These are phyloP conservation scores for Sechiopsis laciniata DNA, from an alignment of 306 rosid species.

Conservation along the genomic window DNA sequence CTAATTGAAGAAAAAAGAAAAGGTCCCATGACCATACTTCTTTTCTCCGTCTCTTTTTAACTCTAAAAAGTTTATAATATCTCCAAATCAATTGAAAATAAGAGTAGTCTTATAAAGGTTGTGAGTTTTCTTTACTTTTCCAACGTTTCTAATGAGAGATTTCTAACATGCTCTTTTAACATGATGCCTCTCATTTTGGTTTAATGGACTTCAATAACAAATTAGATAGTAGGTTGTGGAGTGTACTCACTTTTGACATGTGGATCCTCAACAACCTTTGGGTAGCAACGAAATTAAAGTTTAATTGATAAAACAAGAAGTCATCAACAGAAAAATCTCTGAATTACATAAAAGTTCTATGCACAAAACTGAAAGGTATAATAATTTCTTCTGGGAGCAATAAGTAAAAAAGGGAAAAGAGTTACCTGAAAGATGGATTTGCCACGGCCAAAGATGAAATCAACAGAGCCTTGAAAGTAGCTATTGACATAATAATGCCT, in stretches of 20 bases:
- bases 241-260: too few species aligned
- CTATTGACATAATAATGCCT: conserved; percentile 70
- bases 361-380: not conserved
- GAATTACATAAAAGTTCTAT: not conserved
- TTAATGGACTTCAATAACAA: too few species aligned
- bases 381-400: not conserved
- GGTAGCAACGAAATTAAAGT: not conserved
- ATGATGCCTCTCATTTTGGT: too few species aligned
- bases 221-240: too few species aligned
- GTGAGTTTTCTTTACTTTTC: too few species aligned
- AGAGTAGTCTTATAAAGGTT: too few species aligned
- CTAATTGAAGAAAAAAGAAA: too few species aligned
- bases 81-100: not conserved
- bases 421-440: conserved; percentile 51
- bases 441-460: conserved; percentile 86
- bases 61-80: not conserved
- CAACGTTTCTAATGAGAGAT: too few species aligned
- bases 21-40: not conserved
- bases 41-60: not conserved
- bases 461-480: conserved; percentile 82
- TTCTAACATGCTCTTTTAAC: too few species aligned
- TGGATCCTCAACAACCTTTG: too few species aligned
- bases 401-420: not conserved
- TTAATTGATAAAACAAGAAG: not conserved
- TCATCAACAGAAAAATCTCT: not conserved